phyloP scores from a whole-genome alignment of 257 asterid genomes.

The Primulina tabacum region DNA sequence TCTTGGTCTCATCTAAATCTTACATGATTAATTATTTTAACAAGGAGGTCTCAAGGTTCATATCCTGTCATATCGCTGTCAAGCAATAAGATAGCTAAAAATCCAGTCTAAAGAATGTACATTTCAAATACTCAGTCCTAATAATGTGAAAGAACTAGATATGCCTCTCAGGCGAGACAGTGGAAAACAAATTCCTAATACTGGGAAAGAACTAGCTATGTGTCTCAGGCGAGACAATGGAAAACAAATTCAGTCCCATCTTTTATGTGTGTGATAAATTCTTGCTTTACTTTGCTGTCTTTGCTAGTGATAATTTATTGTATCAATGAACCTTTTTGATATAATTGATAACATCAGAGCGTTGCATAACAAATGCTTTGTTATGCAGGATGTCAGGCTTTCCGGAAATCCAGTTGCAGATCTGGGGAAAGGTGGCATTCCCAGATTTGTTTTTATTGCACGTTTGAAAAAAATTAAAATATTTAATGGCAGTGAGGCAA shows the following conservation, averaged over 20 bases:
- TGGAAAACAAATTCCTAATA: not conserved
- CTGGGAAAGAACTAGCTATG: not conserved
- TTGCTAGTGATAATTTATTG: not conserved
- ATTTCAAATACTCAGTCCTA: not conserved
- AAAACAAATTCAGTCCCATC: not conserved
- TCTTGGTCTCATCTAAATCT: too few species aligned
- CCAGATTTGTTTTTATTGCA: slow-evolving; percentile 82
- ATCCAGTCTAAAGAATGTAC: not conserved
- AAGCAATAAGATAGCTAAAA: not conserved
- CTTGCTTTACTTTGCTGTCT: not conserved
- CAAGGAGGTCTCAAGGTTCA: not conserved
- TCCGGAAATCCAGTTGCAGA: slow-evolving; percentile 87
- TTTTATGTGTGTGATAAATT: not conserved
- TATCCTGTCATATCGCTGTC: slow-evolving; percentile 2
- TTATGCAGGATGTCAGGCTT: slow-evolving; percentile 70
- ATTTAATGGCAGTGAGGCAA: slow-evolving; percentile 90
- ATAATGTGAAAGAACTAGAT: not conserved
- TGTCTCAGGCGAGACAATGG: not conserved
- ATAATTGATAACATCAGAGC: not conserved
- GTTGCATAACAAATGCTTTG: slow-evolving; percentile 13
- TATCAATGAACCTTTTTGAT: slow-evolving; percentile 1
- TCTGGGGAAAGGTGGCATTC: slow-evolving; percentile 66
- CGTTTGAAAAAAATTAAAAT: slow-evolving; percentile 66
- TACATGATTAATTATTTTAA: not conserved
- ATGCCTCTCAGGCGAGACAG: not conserved